Evolutionary conservation across 1,284 basidiomycete species (phyloP).

Genomic region (Sporisorium reilianum): DNA sequence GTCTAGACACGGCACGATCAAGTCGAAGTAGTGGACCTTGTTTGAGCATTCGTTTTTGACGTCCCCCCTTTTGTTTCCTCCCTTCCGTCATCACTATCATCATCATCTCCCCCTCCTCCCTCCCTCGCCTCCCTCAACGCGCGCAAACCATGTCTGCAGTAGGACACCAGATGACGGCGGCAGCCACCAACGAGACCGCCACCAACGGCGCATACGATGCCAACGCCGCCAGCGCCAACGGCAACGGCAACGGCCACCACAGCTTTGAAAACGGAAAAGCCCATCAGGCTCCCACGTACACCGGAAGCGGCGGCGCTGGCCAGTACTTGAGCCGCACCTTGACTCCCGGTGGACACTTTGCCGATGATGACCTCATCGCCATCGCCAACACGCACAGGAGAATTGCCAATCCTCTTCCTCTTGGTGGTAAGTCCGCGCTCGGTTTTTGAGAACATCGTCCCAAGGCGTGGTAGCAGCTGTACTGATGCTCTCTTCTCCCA

Average conservation of each 20-base stretch:
- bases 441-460: too few relatives aligned
- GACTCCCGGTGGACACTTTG: conserved; percentile 54
- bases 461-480: background rate
- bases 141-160: conserved; percentile 25
- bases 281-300: conserved; percentile 43
- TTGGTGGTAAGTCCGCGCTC: conserved; percentile 42
- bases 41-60: too few relatives aligned
- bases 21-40: too few relatives aligned
- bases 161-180: conserved; percentile 33
- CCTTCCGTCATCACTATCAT: conserved; percentile 4
- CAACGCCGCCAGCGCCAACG: conserved; percentile 2
- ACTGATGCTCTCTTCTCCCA: background rate
- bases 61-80: background rate
- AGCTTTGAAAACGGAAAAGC: conserved; percentile 37
- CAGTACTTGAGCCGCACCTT: conserved; percentile 28
- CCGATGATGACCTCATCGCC: conserved; percentile 54
- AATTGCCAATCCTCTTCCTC: conserved; percentile 54
- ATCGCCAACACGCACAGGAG: conserved; percentile 48
- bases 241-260: conserved; percentile 12
- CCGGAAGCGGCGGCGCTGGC: conserved; percentile 16
- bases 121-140: background rate
- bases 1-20: too few relatives aligned
- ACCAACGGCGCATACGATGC: conserved; percentile 10
- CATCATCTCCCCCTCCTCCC: background rate
- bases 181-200: conserved; percentile 18